Base-by-base conservation (phyloP, 2,329 filamentous ascomycete species). In the Pseudogymnoascus sp. region DNA sequence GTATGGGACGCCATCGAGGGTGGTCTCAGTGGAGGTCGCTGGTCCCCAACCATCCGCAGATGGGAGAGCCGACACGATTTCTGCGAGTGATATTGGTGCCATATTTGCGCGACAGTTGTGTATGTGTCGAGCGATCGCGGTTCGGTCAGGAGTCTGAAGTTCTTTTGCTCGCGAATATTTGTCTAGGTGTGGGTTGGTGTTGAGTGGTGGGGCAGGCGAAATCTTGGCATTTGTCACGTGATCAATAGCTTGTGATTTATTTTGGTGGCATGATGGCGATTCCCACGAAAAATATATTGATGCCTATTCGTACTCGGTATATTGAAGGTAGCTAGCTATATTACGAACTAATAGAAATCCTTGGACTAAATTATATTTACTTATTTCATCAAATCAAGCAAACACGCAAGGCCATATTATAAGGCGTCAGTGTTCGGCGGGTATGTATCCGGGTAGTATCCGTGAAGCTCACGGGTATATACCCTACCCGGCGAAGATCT, bases 1-100 rank as follows among this genome's bases (percentile, higher is more conserved):
- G 77, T 97, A 99, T 40, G 94, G 94, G 60, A 97, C 91, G 75
- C 94, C 94, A 75, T 96, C 88, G 72, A 97, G 84, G 66, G 90
- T 96, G 67, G 91, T 96, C 76, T 96, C 91, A 71, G 80, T 85
- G 65, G 92, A 89, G 69, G 89, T 85, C 66, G 89, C 77, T 62
- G 93, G 93, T 65, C 94, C 94, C 94, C 94, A 99, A 77, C 87
- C 84, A 72, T 91, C 88, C 73, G 88, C 87, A 63, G 87, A 80
- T 66, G 88, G 89, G 73, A 91, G 84, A 72, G 84, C 82, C 73
- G 87, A 80, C 74, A 91, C 88, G 68, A 92, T 83, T 71, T 86
- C 82, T 69, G 84, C 77, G 69, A 87, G 80, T 63, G 83, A 83
- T 63, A 79, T 77, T 65, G 79, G 77, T 68, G 80, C 76, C 80